Evolutionary conservation across 768 basidiomycete genomes (phyloP), one percentile per base, ranked within the genome.

Genomic region (Macrolepiota dolichaula): DNA sequence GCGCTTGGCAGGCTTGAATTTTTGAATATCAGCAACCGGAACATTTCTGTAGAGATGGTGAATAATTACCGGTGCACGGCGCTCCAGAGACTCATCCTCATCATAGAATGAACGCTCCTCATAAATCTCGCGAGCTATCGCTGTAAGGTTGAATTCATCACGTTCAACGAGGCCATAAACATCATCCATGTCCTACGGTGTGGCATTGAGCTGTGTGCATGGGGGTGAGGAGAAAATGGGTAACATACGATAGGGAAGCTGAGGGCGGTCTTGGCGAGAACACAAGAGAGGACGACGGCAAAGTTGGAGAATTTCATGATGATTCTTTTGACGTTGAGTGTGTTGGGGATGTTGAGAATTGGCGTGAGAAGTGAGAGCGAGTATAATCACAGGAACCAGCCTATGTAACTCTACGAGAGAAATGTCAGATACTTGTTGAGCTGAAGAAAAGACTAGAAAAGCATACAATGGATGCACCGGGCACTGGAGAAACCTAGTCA

Each of bases 231-330:
- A 17, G 15, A 17, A 0, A 4, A 17, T n/a, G n/a, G n/a, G 4
- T 9, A 13, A 25, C 56, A 50, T 57, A 57, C 56, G 19, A 38
- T 47, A 2, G 56, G 56, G 13, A 57, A 27, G 11, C 46, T 47
- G 10, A 57, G 13, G 17, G 55, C n/a, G 27, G 29, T 57, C 44
- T 50, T 49, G 32, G 46, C 15, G 36, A 57, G 17, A 15, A 25
- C 13, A 32, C 50, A 37, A 13, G 46, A 46, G 29, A 57, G 44
- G 11, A 50, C 35, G 6, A 57, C 46, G 35, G 50, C 36, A 19
- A 47, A 37, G n/a, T 29, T 24, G n/a, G 56, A 49, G 36, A 50
- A 57, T 35, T 57, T 57, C 56, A 57, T 57, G 38, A 42, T 40
- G 40, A 5, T 3, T 32, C 29, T 32, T 32, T 32, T 32, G 29